phyloP scores from a whole-genome alignment of 805 yeast species.

The Zygosaccharomyces pseudorouxii region DNA sequence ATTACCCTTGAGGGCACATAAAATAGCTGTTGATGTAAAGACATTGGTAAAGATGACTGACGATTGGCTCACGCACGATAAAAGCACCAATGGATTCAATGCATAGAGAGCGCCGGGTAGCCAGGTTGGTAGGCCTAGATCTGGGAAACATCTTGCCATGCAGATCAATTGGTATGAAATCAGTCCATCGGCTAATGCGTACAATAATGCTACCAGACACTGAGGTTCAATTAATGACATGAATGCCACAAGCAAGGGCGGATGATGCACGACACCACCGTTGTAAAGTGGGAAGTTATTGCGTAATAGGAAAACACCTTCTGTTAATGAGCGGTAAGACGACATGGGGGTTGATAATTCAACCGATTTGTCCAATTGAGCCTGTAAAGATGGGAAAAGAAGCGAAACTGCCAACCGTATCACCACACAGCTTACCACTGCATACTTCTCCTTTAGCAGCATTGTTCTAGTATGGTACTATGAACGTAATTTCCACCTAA shows the following conservation, averaged over 20 bases:
- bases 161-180: slow-evolving; percentile 51
- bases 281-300: slow-evolving; percentile 62
- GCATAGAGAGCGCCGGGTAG: slow-evolving; percentile 60
- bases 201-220: slow-evolving; percentile 37
- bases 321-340: slow-evolving; percentile 46
- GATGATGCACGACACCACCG: slow-evolving; percentile 84
- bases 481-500: not conserved
- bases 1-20: slow-evolving; percentile 41
- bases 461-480: not conserved
- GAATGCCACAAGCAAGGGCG: slow-evolving; percentile 63
- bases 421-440: slow-evolving; percentile 19
- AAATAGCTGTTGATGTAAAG: slow-evolving; percentile 46
- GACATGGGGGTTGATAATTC: slow-evolving; percentile 36
- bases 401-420: slow-evolving; percentile 19
- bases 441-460: slow-evolving; percentile 11
- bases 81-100: slow-evolving; percentile 73
- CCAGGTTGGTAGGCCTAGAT: slow-evolving; percentile 26
- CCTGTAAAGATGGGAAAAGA: slow-evolving; percentile 27
- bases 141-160: slow-evolving; percentile 37
- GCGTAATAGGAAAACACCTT: slow-evolving; percentile 58
- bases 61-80: slow-evolving; percentile 66
- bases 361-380: slow-evolving; percentile 29
- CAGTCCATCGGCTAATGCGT: slow-evolving; percentile 53
- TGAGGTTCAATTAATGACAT: slow-evolving; percentile 15
- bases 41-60: slow-evolving; percentile 58